Evolutionary conservation across 1,284 basidiomycete species (phyloP).

Genomic region (Fomitopsis palustris): DNA sequence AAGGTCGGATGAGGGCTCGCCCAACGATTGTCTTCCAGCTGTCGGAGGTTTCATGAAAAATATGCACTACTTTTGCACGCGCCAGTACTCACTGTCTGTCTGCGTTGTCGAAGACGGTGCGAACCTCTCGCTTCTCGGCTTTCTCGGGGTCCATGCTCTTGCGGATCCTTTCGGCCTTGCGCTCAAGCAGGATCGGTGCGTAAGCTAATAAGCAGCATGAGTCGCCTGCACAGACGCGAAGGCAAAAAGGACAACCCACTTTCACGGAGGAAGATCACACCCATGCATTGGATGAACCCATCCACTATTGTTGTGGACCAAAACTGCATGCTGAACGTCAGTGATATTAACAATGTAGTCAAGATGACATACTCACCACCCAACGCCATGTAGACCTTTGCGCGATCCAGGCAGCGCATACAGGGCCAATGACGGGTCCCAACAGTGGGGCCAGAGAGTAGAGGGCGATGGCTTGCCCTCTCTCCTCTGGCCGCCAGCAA

Average conservation of each 20-base stretch:
- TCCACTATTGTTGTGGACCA: slow-evolving; percentile 38
- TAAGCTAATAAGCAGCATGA: slow-evolving; percentile 30
- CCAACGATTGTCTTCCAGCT: slow-evolving; percentile 37
- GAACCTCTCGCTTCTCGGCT: slow-evolving; percentile 18
- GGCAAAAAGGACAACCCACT: slow-evolving; percentile 28
- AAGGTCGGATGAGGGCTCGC: slow-evolving; percentile 41
- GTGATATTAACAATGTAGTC: not conserved
- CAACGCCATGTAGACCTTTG: slow-evolving; percentile 36
- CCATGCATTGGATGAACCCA: slow-evolving; percentile 34
- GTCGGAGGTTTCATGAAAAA: not conserved
- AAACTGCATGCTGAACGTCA: slow-evolving; percentile 26
- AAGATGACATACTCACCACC: slow-evolving; percentile 27
- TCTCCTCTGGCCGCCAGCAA: slow-evolving; percentile 41
- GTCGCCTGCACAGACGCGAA: not conserved
- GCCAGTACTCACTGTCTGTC: slow-evolving; percentile 27
- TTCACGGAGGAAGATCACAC: slow-evolving; percentile 44
- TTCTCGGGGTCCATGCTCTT: slow-evolving; percentile 35
- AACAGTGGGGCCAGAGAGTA: slow-evolving; percentile 45
- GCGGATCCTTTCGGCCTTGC: slow-evolving; percentile 37
- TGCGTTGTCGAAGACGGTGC: slow-evolving; percentile 24
- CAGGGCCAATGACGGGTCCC: slow-evolving; percentile 42
- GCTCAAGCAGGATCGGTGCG: slow-evolving; percentile 43
- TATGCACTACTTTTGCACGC: not conserved
- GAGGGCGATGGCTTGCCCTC: slow-evolving; percentile 44
- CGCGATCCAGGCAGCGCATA: slow-evolving; percentile 37